Evolutionary conservation across 768 basidiomycete genomes (phyloP).

Genomic region (Trametes punicea): DNA sequence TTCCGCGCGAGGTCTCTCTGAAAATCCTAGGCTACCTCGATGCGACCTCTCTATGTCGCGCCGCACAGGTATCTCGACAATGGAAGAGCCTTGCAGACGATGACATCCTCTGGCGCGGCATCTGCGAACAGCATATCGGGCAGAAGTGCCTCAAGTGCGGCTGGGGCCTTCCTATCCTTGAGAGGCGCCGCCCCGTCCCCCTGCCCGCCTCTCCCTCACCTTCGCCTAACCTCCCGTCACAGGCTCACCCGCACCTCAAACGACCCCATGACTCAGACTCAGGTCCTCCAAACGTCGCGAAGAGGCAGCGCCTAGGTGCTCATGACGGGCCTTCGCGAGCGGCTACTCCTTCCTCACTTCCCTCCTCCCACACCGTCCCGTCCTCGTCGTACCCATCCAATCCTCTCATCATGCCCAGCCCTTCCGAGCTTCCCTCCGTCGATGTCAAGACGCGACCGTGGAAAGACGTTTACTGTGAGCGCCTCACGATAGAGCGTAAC

Average conservation of each 20-base stretch:
- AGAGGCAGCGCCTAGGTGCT: slow-evolving; percentile 38
- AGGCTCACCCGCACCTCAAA: slow-evolving; percentile 32
- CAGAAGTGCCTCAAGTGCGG: slow-evolving; percentile 96
- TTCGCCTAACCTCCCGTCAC: slow-evolving; percentile 5
- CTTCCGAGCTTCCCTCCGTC: slow-evolving; percentile 5
- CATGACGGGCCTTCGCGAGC: slow-evolving; percentile 17
- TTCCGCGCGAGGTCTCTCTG: slow-evolving; percentile 88
- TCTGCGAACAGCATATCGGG: slow-evolving; percentile 98
- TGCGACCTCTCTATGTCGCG: slow-evolving; percentile 88
- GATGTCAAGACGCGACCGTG: slow-evolving; percentile 76
- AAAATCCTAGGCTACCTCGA: slow-evolving; percentile 88
- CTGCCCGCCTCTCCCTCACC: slow-evolving; percentile 27
- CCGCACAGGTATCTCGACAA: slow-evolving; percentile 80
- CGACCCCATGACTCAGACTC: slow-evolving; percentile 37
- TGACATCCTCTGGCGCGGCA: slow-evolving; percentile 90
- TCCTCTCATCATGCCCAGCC: slow-evolving; percentile 26
- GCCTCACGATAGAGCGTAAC: slow-evolving; percentile 94
- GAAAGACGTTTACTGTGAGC: slow-evolving; percentile 98
- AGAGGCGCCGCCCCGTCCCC: slow-evolving; percentile 58
- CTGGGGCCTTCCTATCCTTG: slow-evolving; percentile 92
- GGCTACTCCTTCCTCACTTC: slow-evolving; percentile 31
- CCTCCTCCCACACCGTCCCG: slow-evolving; percentile 5
- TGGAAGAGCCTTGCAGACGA: slow-evolving; percentile 94
- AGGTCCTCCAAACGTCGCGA: not conserved
- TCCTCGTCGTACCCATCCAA: slow-evolving; percentile 22